Percentiles rank a stretch among this genome's conserved stretches.
phyloP scores from a whole-genome alignment of 805 yeast species.

The Blastobotrys chiropterorum region DNA sequence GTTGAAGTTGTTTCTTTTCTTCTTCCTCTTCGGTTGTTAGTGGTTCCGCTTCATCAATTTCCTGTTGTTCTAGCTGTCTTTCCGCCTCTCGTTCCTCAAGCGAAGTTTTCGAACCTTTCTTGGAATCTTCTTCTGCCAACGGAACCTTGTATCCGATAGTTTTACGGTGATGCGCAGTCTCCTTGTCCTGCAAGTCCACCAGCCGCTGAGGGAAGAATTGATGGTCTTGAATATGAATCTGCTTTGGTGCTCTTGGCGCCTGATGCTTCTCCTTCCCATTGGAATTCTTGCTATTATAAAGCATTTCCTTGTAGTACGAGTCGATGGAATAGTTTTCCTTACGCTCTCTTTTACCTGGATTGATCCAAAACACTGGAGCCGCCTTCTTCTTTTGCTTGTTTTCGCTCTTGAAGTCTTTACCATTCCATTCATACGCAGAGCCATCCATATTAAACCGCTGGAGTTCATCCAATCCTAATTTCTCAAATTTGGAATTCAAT shows the following conservation, averaged over 20 bases:
- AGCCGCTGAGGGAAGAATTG: slow-evolving; percentile 83
- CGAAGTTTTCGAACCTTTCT: slow-evolving; percentile 30
- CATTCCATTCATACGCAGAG: slow-evolving; percentile 95
- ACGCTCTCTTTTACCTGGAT: slow-evolving; percentile 61
- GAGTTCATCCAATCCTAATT: slow-evolving; percentile 85
- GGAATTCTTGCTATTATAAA: slow-evolving; percentile 30
- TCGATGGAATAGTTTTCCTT: slow-evolving; percentile 74
- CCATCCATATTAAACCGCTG: slow-evolving; percentile 80
- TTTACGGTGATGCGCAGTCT: slow-evolving; percentile 69
- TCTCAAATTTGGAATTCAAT: slow-evolving; percentile 74
- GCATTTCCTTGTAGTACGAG: slow-evolving; percentile 74
- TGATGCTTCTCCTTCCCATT: not conserved
- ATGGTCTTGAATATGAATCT: slow-evolving; percentile 76
- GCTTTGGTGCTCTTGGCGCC: slow-evolving; percentile 49
- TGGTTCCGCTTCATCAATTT: slow-evolving; percentile 70
- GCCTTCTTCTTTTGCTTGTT: slow-evolving; percentile 24
- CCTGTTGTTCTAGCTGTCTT: slow-evolving; percentile 56
- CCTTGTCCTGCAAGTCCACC: slow-evolving; percentile 71
- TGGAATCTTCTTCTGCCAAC: slow-evolving; percentile 49
- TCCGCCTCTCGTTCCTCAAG: slow-evolving; percentile 41
- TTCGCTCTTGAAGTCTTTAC: slow-evolving; percentile 65
- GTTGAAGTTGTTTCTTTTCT: slow-evolving; percentile 49
- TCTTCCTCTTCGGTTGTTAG: slow-evolving; percentile 75
- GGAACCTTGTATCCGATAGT: slow-evolving; percentile 61
- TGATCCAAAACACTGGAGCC: slow-evolving; percentile 60